These are phyloP conservation scores for Canariomyces notabilis DNA, from an alignment of 2,329 filamentous ascomycete species.

Conservation along the genomic window DNA sequence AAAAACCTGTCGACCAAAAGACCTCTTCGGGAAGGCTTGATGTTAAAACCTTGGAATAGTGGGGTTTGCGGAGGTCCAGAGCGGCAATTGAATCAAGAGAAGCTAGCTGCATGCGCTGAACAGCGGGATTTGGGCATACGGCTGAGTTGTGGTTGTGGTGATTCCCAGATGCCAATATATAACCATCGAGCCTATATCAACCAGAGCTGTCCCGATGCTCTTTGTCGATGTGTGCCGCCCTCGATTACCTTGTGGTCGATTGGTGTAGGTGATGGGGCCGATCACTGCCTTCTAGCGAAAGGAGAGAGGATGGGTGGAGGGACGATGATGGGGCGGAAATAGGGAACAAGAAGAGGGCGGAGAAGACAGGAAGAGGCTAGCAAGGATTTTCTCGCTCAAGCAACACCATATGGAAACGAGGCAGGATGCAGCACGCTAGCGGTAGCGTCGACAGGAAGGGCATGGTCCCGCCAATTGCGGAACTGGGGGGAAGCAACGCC, in stretches of 20 bases:
- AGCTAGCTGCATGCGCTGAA: not conserved
- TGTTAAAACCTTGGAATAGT: not conserved
- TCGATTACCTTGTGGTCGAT: not conserved
- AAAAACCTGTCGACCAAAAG: not conserved
- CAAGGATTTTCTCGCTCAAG: slow-evolving; percentile 19
- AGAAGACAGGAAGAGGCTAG: slow-evolving; percentile 19
- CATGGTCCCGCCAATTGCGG: slow-evolving; percentile 22
- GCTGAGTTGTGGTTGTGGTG: too few relatives aligned
- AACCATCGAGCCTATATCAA: too few relatives aligned
- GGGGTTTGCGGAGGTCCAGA: not conserved
- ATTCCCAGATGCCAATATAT: too few relatives aligned
- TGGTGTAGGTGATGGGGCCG: not conserved
- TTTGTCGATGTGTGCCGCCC: not conserved
- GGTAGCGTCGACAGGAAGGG: slow-evolving; percentile 23
- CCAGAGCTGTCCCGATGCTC: not conserved
- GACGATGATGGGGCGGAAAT: slow-evolving; percentile 11
- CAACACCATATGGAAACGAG: slow-evolving; percentile 22
- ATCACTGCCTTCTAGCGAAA: not conserved
- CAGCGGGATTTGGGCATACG: too few relatives aligned
- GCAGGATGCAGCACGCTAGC: slow-evolving; percentile 26
- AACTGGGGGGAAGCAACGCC: slow-evolving; percentile 17
- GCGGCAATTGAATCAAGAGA: not conserved
- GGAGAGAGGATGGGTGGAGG: slow-evolving; percentile 1
- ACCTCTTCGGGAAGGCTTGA: not conserved
- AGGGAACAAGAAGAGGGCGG: slow-evolving; percentile 17